phyloP scores from a whole-genome alignment of 495 filamentous ascomycete genomes.

The Aspergillus indologenus region DNA sequence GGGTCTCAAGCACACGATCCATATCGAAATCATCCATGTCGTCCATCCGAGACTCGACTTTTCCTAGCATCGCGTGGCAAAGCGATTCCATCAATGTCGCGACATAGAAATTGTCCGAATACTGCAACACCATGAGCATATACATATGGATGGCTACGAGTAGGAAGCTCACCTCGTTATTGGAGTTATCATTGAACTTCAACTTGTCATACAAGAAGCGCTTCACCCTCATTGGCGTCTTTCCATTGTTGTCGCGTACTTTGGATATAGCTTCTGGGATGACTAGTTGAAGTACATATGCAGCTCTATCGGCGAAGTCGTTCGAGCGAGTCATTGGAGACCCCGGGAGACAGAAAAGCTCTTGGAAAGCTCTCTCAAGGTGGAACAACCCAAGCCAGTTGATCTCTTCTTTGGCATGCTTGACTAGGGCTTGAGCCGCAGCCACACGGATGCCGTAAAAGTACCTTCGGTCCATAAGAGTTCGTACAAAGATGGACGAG shows the following conservation, averaged over 20 bases:
- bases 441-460: constrained; percentile 87
- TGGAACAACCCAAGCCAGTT: constrained; percentile 82
- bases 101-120: constrained; percentile 84
- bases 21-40: constrained; percentile 47
- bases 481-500: constrained; percentile 81
- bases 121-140: constrained; percentile 36
- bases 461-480: constrained; percentile 86
- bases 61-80: constrained; percentile 68
- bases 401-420: constrained; percentile 63
- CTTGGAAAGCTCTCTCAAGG: constrained; percentile 76
- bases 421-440: constrained; percentile 71
- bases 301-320: constrained; percentile 79
- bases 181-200: constrained; percentile 87
- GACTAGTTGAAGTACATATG: constrained; percentile 76
- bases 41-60: constrained; percentile 36
- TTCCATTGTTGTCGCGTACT: constrained; percentile 70
- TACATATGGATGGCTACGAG: background rate
- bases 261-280: constrained; percentile 77
- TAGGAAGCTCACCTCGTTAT: constrained; percentile 58
- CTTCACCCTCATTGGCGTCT: constrained; percentile 70
- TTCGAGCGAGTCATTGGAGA: constrained; percentile 78
- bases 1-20: constrained; percentile 48
- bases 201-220: constrained; percentile 83
- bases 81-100: constrained; percentile 76
- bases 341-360: constrained; percentile 77